Evolutionary conservation across 176 grass and related monocot species (phyloP), one percentile per base, ranked within the genome.

Genomic region (Avena sativa): DNA sequence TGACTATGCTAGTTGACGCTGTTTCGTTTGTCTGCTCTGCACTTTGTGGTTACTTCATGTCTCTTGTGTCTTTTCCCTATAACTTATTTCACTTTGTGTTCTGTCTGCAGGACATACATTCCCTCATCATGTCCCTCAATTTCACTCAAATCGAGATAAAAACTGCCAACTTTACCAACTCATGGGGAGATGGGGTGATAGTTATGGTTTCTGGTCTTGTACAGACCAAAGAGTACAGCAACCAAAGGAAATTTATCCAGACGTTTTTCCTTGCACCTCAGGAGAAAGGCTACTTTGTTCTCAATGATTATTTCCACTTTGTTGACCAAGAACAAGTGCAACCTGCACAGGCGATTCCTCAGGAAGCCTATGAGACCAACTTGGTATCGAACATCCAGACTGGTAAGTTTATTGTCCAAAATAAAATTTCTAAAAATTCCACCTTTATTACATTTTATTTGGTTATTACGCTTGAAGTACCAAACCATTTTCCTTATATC

Each of bases 201-300:
- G 90, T 96, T 65, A 91, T 96, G 90, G 94, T 96, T 79, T 99
- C 94, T 28, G 94, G 97, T 81, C 78, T 94, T 4, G 94, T 94
- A 74, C 97, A 97, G 66, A 86, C 88, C 50, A 91, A 89, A 74
- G 97, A 94, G 47, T 96, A 94, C 71, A 88, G 5, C 78, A 59
- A 87, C 59, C 88, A 91, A 80, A 95, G 92, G 83, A 89, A 95
- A 61, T 99, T 99, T 76, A 83, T 99, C 55, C 97, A 99, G 79
- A 99, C 74, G 56, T 97, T 99, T 76, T 96, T 99, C 81, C 89
- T 99, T 81, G 97, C 97, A 2, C 97, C 97, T 0, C 97, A 99
- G 75, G 97, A 99, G 86, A 96, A 99, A 82, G 97, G 97, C 32
- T 99, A 93, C 82, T 99, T 94, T 93, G 92, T 99, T 70, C 94